Evolutionary conservation across 192 early-diverging fungal genomes (phyloP).

Genomic region (Spinellus fusiger): DNA sequence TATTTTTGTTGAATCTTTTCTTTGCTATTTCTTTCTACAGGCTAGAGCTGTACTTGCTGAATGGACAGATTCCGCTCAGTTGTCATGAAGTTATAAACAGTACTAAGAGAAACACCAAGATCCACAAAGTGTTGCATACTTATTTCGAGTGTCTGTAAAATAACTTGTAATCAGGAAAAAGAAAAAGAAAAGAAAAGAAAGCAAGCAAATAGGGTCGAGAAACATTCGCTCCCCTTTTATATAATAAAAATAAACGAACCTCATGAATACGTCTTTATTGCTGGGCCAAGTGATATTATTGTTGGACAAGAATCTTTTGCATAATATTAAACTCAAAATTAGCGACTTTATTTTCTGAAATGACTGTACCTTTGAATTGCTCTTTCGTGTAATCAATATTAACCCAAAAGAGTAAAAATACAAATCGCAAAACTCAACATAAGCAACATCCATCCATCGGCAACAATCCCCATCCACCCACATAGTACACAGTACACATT

Average conservation of each 20-base stretch:
- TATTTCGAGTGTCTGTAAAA: constrained; percentile 13
- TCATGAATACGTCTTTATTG: too few species aligned
- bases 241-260: not conserved
- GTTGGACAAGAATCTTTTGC: constrained; percentile 1
- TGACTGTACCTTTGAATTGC: too few species aligned
- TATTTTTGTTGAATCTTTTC: constrained; percentile 15
- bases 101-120: constrained; percentile 9
- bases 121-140: constrained; percentile 12
- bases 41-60: constrained; percentile 11
- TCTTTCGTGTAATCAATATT: too few species aligned
- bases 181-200: constrained; percentile 9
- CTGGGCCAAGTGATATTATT: not conserved
- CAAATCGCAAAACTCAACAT: too few species aligned
- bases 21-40: constrained; percentile 19
- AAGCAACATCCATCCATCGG: too few species aligned
- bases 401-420: too few species aligned
- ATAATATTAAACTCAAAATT: constrained; percentile 11
- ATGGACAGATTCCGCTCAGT: constrained; percentile 7
- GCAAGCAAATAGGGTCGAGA: not conserved
- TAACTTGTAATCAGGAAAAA: constrained; percentile 5
- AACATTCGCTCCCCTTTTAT: not conserved
- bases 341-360: constrained; percentile 1
- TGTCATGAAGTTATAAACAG: constrained; percentile 17
- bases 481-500: too few species aligned
- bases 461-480: too few species aligned